Percentiles rank a stretch among this genome's conserved stretches.
phyloP scores from a whole-genome alignment of 768 basidiomycete species.

The Pseudohyphozyma bogoriensis region DNA sequence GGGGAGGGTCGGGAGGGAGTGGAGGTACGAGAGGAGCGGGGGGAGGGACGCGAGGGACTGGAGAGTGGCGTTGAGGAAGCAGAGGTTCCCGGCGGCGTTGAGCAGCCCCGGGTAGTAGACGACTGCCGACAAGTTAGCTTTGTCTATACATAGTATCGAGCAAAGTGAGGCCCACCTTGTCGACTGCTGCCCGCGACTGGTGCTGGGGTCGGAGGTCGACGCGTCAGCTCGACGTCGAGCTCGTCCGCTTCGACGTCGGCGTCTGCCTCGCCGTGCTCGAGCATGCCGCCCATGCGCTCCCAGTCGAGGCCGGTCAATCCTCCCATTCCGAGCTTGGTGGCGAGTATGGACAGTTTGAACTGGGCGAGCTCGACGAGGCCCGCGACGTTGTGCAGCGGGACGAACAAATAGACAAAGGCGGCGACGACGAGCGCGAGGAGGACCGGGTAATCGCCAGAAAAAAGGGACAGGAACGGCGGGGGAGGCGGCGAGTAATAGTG shows the following conservation, averaged over 20 bases:
- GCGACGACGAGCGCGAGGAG: background rate
- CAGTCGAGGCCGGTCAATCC: background rate
- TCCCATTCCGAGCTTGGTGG: background rate
- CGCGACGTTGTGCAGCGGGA: background rate
- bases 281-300: background rate
- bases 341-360: background rate
- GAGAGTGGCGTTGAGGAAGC: slow-evolving; percentile 93
- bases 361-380: background rate
- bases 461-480: no score
- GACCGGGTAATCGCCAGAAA: background rate
- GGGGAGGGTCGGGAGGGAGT: slow-evolving; percentile 5
- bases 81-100: slow-evolving; percentile 90
- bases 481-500: background rate
- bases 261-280: background rate
- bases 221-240: background rate
- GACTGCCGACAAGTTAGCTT: no score
- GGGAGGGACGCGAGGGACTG: slow-evolving; percentile 82
- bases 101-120: slow-evolving; percentile 71
- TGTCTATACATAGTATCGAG: background rate
- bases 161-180: no score
- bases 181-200: no score
- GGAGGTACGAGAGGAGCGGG: slow-evolving; percentile 50
- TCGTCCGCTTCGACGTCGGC: background rate
- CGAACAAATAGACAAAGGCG: background rate
- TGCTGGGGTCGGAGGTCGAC: background rate